Conservation (phyloP, 805 yeast species). For the Monosporozyma aerobia region DNA sequence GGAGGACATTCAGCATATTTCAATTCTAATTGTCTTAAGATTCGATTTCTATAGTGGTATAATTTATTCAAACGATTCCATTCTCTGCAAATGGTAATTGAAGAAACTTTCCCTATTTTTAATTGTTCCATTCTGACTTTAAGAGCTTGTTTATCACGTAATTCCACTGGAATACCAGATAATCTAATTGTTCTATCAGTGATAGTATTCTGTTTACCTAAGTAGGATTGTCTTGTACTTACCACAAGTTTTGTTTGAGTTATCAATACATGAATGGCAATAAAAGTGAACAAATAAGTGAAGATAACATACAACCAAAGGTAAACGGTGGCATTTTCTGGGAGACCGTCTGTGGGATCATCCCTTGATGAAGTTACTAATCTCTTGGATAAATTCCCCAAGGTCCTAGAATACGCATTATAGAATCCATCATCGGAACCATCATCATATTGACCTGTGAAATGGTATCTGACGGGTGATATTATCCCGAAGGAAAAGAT, state of each 20-base stretch:
- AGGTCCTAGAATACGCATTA: neutral
- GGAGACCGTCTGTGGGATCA: slow-evolving; percentile 19
- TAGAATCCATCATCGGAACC: slow-evolving; percentile 32
- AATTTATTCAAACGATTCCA: slow-evolving; percentile 70
- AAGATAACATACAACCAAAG: slow-evolving; percentile 79
- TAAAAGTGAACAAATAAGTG: slow-evolving; percentile 73
- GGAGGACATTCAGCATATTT: slow-evolving; percentile 31
- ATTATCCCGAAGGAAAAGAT: slow-evolving; percentile 64
- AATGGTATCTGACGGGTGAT: slow-evolving; percentile 76
- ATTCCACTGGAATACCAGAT: slow-evolving; percentile 79
- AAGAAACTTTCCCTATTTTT: slow-evolving; percentile 70
- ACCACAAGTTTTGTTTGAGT: slow-evolving; percentile 69
- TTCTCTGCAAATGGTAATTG: slow-evolving; percentile 73
- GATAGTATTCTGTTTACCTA: slow-evolving; percentile 80
- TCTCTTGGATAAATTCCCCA: slow-evolving; percentile 2
- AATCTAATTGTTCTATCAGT: slow-evolving; percentile 86
- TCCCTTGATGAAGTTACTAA: slow-evolving; percentile 15
- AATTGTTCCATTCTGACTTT: slow-evolving; percentile 67
- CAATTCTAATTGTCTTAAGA: slow-evolving; percentile 53
- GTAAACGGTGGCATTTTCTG: slow-evolving; percentile 45
- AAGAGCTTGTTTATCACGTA: slow-evolving; percentile 63
- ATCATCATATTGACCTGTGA: slow-evolving; percentile 70
- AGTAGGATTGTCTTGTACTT: slow-evolving; percentile 63
- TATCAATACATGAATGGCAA: slow-evolving; percentile 51
- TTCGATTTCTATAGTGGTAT: slow-evolving; percentile 46